Conservation (phyloP, 306 rosid species). For the Cucumis cinereus region DNA sequence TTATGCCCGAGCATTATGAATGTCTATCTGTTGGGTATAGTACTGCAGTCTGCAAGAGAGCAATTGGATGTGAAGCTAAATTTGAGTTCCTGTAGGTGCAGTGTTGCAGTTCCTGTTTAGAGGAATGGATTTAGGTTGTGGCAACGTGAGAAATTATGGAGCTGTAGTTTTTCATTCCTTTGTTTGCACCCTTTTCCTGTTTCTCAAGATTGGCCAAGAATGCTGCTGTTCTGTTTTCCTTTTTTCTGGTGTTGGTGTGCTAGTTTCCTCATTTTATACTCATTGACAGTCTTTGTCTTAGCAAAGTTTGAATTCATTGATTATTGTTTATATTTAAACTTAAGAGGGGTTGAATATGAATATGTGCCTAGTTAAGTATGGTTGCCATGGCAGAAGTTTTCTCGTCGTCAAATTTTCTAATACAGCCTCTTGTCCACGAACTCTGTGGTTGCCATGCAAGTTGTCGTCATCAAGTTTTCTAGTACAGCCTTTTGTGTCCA, state of each 20-base stretch:
- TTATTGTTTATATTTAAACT: not conserved
- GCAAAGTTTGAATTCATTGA: not conserved
- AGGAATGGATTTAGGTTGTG: conserved; percentile 4
- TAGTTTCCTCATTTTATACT: not conserved
- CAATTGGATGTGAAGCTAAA: not conserved
- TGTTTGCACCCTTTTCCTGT: not conserved
- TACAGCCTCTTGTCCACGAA: not conserved
- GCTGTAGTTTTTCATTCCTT: not conserved
- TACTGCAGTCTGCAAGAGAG: not conserved
- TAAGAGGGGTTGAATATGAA: not conserved
- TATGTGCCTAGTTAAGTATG: not conserved
- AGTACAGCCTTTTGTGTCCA: not conserved
- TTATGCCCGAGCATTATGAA: not conserved
- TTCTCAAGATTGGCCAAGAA: not conserved
- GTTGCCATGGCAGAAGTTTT: not conserved
- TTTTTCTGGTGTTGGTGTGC: not conserved
- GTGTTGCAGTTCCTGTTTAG: not conserved
- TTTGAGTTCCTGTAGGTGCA: not conserved
- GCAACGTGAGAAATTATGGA: not conserved
- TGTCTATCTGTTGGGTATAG: not conserved
- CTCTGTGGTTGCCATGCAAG: not conserved
- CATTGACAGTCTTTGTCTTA: not conserved
- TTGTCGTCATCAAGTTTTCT: not conserved
- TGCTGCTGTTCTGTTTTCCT: conserved; percentile 2
- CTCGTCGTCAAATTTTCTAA: not conserved